Conservation (phyloP, 2,329 filamentous ascomycete genomes). For the Colletotrichum noveboracense region DNA sequence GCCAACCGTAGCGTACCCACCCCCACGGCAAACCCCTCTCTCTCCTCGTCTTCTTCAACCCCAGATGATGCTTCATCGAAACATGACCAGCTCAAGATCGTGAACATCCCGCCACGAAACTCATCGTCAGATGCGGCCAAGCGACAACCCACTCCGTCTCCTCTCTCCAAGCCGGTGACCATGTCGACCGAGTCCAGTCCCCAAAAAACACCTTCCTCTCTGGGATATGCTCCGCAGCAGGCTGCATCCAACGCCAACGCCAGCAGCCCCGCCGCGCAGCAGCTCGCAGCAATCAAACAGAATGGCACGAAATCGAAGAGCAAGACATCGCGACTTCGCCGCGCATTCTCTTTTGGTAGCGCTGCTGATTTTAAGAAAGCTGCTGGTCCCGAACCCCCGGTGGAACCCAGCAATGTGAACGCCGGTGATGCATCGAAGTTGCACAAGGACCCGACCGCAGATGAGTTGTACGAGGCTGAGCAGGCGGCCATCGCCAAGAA, state of each 20-base stretch:
- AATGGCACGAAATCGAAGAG: conserved; percentile 79
- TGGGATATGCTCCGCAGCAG: conserved; percentile 33
- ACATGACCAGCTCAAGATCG: conserved; percentile 58
- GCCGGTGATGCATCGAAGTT: conserved; percentile 53
- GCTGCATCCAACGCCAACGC: conserved; percentile 37
- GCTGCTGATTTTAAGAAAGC: conserved; percentile 86
- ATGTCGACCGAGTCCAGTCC: conserved; percentile 61
- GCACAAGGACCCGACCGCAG: conserved; percentile 66
- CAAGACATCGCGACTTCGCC: conserved; percentile 84
- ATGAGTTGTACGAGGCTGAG: conserved; percentile 80
- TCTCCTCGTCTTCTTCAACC: conserved; percentile 50
- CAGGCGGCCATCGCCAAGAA: conserved; percentile 89
- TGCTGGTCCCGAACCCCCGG: conserved; percentile 48
- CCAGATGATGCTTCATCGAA: conserved; percentile 51
- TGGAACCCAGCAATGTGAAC: conserved; percentile 2
- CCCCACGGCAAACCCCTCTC: conserved; percentile 60
- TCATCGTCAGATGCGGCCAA: conserved; percentile 72
- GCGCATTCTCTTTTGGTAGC: conserved; percentile 96
- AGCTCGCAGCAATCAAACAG: conserved; percentile 85
- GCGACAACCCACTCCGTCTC: conserved; percentile 71
- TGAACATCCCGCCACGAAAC: conserved; percentile 65
- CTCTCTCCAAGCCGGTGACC: conserved; percentile 73
- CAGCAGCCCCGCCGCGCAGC: conserved; percentile 78
- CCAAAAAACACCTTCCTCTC: conserved; percentile 43
- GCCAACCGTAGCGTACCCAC: conserved; percentile 62